Conservation (phyloP, 768 basidiomycete species). For the Trametes maxima region DNA sequence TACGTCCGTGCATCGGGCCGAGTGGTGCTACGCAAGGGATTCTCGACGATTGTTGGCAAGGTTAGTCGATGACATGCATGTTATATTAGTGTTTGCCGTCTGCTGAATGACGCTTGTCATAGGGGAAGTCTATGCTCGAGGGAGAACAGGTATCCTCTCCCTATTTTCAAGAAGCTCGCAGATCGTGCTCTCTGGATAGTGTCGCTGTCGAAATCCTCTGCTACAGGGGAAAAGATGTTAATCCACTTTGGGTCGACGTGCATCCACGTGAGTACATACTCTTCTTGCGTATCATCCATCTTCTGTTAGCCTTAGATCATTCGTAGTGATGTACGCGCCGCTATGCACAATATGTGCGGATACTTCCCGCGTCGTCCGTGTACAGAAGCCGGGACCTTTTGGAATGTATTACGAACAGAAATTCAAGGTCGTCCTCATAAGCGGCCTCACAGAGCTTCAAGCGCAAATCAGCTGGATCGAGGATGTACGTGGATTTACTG, state of each 20-base stretch:
- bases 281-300: background rate
- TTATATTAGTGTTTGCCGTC: background rate
- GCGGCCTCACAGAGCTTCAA: constrained; percentile 49
- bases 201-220: constrained; percentile 32
- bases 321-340: constrained; percentile 37
- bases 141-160: no score
- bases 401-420: constrained; percentile 34
- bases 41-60: constrained; percentile 16
- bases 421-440: constrained; percentile 45
- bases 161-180: background rate
- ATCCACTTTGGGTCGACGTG: constrained; percentile 38
- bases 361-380: constrained; percentile 29
- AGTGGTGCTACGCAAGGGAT: constrained; percentile 7
- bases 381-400: background rate
- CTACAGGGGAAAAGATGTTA: constrained; percentile 33
- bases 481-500: constrained; percentile 18
- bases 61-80: constrained; percentile 8
- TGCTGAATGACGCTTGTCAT: background rate
- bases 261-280: constrained; percentile 33
- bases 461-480: constrained; percentile 51
- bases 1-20: constrained; percentile 35
- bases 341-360: constrained; percentile 40
- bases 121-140: no score
- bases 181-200: constrained; percentile 17
- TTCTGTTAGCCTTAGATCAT: background rate